Evolutionary conservation across 768 basidiomycete genomes (phyloP).

Genomic region (Tremella fuciformis): DNA sequence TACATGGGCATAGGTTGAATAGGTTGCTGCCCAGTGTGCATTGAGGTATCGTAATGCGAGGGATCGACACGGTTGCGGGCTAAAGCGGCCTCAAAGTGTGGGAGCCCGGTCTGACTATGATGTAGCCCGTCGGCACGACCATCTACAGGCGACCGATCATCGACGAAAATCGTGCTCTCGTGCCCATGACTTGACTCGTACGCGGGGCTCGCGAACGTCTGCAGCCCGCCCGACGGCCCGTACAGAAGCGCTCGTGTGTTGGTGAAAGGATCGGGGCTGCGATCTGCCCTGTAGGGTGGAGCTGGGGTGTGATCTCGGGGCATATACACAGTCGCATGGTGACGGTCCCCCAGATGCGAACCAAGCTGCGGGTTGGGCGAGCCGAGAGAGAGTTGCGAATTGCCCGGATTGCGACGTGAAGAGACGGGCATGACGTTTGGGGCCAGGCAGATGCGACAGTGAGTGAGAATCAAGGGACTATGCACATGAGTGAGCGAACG

Average conservation of each 20-base stretch:
- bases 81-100: slow-evolving; percentile 39
- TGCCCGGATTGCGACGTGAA: background rate
- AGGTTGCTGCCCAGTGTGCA: background rate
- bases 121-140: too few relatives aligned
- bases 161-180: too few relatives aligned
- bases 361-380: too few relatives aligned
- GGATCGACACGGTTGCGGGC: slow-evolving; percentile 22
- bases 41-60: slow-evolving; percentile 2
- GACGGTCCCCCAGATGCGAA: too few relatives aligned
- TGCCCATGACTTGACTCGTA: too few relatives aligned
- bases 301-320: slow-evolving; percentile 22
- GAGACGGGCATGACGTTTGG: background rate
- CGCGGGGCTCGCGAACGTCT: too few relatives aligned
- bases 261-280: slow-evolving; percentile 11
- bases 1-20: slow-evolving; percentile 27
- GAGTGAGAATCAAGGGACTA: too few relatives aligned
- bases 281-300: slow-evolving; percentile 17
- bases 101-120: slow-evolving; percentile 13
- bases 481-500: too few relatives aligned
- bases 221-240: slow-evolving; percentile 14
- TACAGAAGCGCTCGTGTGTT: slow-evolving; percentile 11
- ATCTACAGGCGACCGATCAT: too few relatives aligned
- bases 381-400: too few relatives aligned
- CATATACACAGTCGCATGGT: too few relatives aligned
- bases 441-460: too few relatives aligned